phyloP scores from a whole-genome alignment of 2,329 filamentous ascomycete species.

The Xylaria sp. region DNA sequence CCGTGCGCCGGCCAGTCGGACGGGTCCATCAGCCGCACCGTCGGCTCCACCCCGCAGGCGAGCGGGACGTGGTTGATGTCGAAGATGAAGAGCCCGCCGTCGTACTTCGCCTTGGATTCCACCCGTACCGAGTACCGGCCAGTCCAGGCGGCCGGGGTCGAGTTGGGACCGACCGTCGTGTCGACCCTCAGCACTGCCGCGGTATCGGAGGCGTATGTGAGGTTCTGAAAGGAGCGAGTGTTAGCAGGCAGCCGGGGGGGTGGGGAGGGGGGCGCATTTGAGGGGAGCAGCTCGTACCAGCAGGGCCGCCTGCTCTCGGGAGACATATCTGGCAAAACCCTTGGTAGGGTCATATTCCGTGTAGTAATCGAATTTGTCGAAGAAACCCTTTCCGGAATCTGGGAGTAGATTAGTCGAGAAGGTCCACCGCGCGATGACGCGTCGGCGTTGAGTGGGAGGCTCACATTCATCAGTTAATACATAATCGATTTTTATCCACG shows the following conservation, averaged over 20 bases:
- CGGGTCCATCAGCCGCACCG: constrained; percentile 66
- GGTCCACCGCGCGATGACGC: neutral
- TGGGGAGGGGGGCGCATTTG: neutral
- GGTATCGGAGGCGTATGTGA: constrained; percentile 60
- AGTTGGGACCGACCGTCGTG: constrained; percentile 54
- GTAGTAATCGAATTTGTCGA: constrained; percentile 59
- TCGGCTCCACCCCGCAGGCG: constrained; percentile 67
- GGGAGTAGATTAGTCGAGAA: constrained; percentile 1
- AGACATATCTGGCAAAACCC: constrained; percentile 59
- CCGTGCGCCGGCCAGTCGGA: constrained; percentile 65
- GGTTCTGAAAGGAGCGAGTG: constrained; percentile 49
- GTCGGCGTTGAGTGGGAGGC: constrained; percentile 23
- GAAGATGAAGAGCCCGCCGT: constrained; percentile 68
- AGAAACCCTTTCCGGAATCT: constrained; percentile 55
- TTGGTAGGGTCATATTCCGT: constrained; percentile 52
- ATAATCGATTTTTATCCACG: too few species aligned
- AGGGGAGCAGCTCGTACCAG: constrained; percentile 41
- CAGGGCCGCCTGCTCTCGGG: constrained; percentile 42
- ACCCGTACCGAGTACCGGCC: constrained; percentile 67
- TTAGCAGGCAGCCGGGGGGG: constrained; percentile 12
- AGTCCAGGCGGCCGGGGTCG: constrained; percentile 53
- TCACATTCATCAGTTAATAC: too few species aligned
- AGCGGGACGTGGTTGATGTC: constrained; percentile 66
- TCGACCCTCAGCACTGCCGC: constrained; percentile 64
- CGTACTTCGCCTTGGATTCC: constrained; percentile 61